These are phyloP conservation scores for Bondarzewia mesenterica DNA, from an alignment of 1,284 basidiomycete species.

Conservation along the genomic window DNA sequence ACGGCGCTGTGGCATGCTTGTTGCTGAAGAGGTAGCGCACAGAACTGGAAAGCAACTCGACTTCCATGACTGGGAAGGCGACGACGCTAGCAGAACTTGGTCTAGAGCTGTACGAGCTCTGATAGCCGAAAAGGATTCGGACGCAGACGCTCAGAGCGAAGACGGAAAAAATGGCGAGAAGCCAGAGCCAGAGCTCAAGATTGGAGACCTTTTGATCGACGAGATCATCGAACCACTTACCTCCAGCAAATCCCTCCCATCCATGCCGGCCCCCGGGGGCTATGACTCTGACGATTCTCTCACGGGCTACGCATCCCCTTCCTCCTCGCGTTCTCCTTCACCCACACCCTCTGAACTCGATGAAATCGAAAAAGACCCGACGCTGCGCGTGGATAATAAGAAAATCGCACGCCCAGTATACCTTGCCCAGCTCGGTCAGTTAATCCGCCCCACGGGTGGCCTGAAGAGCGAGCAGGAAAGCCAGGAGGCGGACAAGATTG, in stretches of 20 bases:
- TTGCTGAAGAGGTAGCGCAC: slow-evolving; percentile 73
- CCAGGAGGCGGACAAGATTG: slow-evolving; percentile 67
- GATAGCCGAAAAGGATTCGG: slow-evolving; percentile 41
- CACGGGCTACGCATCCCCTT: slow-evolving; percentile 64
- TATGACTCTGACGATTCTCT: slow-evolving; percentile 81
- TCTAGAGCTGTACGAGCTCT: slow-evolving; percentile 48
- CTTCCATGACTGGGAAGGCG: slow-evolving; percentile 83
- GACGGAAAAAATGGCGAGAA: not conserved
- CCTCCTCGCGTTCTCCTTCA: slow-evolving; percentile 71
- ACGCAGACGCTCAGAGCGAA: slow-evolving; percentile 24
- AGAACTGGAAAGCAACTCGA: slow-evolving; percentile 57
- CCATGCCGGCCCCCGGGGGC: slow-evolving; percentile 19
- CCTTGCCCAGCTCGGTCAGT: slow-evolving; percentile 67
- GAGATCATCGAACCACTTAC: not conserved
- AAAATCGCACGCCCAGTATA: slow-evolving; percentile 75
- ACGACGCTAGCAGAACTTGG: slow-evolving; percentile 64
- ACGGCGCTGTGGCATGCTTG: slow-evolving; percentile 89
- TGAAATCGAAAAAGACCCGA: slow-evolving; percentile 82
- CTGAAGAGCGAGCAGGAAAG: slow-evolving; percentile 45
- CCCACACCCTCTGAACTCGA: slow-evolving; percentile 74
- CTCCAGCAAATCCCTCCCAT: not conserved
- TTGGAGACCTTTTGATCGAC: slow-evolving; percentile 7
- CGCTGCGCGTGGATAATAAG: slow-evolving; percentile 55
- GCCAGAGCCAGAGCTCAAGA: not conserved
- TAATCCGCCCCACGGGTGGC: slow-evolving; percentile 48